A percentile compares a stretch with the other conserved stretches of the same genome.
Evolutionary conservation across 495 filamentous ascomycete genomes (phyloP).

Genomic region (Hypoxylon intermedium): DNA sequence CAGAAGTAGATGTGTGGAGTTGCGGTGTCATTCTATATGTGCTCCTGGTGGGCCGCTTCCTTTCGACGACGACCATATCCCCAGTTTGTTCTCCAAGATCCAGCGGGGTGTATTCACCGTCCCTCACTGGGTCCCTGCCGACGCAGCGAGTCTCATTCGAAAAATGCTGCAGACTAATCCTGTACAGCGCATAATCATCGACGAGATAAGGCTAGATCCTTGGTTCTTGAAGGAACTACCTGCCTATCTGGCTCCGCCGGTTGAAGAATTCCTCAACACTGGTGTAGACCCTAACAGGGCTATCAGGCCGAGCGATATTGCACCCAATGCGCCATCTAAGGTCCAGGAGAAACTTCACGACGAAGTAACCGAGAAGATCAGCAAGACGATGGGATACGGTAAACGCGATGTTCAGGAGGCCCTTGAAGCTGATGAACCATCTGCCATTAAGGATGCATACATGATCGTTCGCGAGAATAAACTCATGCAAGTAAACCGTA

Average conservation of each 20-base stretch:
- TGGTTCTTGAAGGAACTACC: conserved; percentile 92
- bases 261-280: conserved; percentile 90
- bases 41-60: conserved; percentile 88
- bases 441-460: conserved; percentile 98
- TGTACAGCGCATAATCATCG: conserved; percentile 88
- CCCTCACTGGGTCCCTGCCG: conserved; percentile 83
- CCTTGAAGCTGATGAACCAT: conserved; percentile 87
- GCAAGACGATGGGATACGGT: conserved; percentile 96
- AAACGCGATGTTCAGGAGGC: conserved; percentile 95
- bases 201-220: conserved; percentile 90
- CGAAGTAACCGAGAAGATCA: conserved; percentile 90
- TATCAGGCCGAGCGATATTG: conserved; percentile 79
- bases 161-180: conserved; percentile 96
- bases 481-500: conserved; percentile 93
- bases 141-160: conserved; percentile 84
- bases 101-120: conserved; percentile 80
- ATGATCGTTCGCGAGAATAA: conserved; percentile 97
- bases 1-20: conserved; percentile 99
- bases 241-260: conserved; percentile 83
- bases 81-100: conserved; percentile 59
- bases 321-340: conserved; percentile 74
- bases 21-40: conserved; percentile 98
- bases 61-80: conserved; percentile 93
- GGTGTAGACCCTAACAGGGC: conserved; percentile 90
- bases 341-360: conserved; percentile 90